Percentiles rank a stretch among this genome's conserved stretches.
These are phyloP conservation scores for Hymenoscyphus scutula DNA, from an alignment of 2,329 filamentous ascomycete species.

Conservation along the genomic window DNA sequence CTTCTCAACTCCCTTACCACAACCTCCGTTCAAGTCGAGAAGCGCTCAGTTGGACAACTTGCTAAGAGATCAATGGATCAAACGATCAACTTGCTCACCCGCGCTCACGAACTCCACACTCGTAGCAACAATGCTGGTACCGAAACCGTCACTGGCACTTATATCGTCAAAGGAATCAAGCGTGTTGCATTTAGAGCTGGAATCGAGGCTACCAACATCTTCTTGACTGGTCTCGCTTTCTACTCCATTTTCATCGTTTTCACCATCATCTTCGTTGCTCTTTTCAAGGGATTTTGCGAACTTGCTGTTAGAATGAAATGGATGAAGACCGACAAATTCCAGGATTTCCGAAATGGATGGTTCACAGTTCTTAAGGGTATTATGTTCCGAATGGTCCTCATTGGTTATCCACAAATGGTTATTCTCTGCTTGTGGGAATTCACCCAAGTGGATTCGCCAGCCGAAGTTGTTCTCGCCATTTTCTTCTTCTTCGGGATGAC, in stretches of 20 bases:
- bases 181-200: conserved; percentile 81
- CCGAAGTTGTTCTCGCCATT: conserved; percentile 80
- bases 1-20: conserved; percentile 71
- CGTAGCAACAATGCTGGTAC: conserved; percentile 53
- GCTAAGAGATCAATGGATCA: conserved; percentile 49
- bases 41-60: conserved; percentile 51
- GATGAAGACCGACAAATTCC: conserved; percentile 83
- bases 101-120: conserved; percentile 38
- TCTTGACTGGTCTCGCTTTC: conserved; percentile 87
- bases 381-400: conserved; percentile 83
- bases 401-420: conserved; percentile 87
- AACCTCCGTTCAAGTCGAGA: conserved; percentile 75
- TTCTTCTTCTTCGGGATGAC: conserved; percentile 85
- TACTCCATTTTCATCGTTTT: conserved; percentile 81
- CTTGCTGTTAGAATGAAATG: conserved; percentile 68
- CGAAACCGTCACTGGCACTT: conserved; percentile 53
- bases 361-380: conserved; percentile 90
- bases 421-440: conserved; percentile 94
- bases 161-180: conserved; percentile 75
- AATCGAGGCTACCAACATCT: conserved; percentile 90
- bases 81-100: conserved; percentile 33
- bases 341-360: conserved; percentile 94
- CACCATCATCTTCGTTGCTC: conserved; percentile 67
- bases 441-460: conserved; percentile 78
- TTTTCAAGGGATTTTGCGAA: conserved; percentile 82